Percentiles rank a stretch among this genome's conserved stretches.
Evolutionary conservation across 371 early-diverging fungal genomes (phyloP).

Genomic region (Phascolomyces articulosus): DNA sequence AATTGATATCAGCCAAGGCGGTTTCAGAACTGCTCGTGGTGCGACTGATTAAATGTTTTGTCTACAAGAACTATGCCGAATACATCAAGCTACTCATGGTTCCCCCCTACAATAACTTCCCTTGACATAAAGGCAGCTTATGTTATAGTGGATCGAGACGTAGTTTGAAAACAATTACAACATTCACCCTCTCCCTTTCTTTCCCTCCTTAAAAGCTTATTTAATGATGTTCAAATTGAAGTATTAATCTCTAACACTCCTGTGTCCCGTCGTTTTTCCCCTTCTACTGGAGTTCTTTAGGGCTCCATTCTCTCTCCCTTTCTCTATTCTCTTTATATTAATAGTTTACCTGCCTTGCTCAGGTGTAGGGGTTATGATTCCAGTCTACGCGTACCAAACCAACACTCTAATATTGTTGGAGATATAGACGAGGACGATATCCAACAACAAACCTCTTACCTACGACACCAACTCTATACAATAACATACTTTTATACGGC

Average conservation of each 20-base stretch:
- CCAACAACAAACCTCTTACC: too few species aligned
- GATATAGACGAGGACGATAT: too few species aligned
- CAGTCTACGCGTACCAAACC: too few species aligned
- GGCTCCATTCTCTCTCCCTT: not conserved
- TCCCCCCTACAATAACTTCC: conserved; percentile 15
- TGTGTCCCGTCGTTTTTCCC: not conserved
- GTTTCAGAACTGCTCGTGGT: conserved; percentile 22
- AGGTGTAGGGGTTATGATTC: too few species aligned
- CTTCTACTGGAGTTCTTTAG: not conserved
- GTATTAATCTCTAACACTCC: not conserved
- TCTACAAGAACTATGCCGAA: conserved; percentile 6
- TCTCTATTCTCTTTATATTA: not conserved
- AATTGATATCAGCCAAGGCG: conserved; percentile 33
- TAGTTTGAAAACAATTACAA: conserved; percentile 16
- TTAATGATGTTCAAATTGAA: not conserved
- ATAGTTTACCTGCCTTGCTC: too few species aligned
- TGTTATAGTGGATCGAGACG: conserved; percentile 15
- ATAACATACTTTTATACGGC: too few species aligned
- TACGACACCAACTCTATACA: too few species aligned
- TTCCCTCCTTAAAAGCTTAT: not conserved
- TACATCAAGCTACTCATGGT: not conserved
- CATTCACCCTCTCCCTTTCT: not conserved
- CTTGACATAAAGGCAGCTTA: conserved; percentile 26
- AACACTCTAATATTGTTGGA: too few species aligned
- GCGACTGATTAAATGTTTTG: conserved; percentile 6